Conservation (phyloP, 202 grass and related monocot genomes). For the Panicum hallii region DNA sequence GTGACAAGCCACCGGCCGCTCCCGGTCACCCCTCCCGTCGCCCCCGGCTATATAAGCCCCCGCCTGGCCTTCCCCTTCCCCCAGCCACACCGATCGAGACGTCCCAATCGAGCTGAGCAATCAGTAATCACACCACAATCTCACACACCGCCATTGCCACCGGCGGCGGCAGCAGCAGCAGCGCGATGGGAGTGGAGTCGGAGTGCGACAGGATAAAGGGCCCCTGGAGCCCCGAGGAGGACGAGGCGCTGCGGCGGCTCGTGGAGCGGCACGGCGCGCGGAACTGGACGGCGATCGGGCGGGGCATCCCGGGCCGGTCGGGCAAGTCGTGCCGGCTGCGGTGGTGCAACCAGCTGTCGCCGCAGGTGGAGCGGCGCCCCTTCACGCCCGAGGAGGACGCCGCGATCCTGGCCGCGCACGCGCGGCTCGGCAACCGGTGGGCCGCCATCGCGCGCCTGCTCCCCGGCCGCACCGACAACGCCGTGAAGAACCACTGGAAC, state of each 20-base stretch:
- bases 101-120: slow-evolving; percentile 37
- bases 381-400: slow-evolving; percentile 89
- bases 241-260: slow-evolving; percentile 74
- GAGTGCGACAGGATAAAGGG: slow-evolving; percentile 81
- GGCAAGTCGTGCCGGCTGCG: slow-evolving; percentile 97
- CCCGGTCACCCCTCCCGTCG: slow-evolving; percentile 14
- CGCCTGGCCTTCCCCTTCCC: slow-evolving; percentile 21
- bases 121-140: neutral
- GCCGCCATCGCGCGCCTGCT: slow-evolving; percentile 89
- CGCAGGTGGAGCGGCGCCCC: slow-evolving; percentile 92
- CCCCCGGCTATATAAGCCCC: slow-evolving; percentile 40
- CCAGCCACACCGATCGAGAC: slow-evolving; percentile 46
- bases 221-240: slow-evolving; percentile 95
- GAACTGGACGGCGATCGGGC: slow-evolving; percentile 93
- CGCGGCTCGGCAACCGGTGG: slow-evolving; percentile 84
- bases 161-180: neutral
- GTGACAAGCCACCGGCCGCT: slow-evolving; percentile 38
- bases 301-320: slow-evolving; percentile 77
- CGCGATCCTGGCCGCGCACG: slow-evolving; percentile 77
- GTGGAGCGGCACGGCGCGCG: slow-evolving; percentile 85
- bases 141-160: neutral
- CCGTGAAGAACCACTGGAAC: slow-evolving; percentile 99
- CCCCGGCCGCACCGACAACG: slow-evolving; percentile 91
- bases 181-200: slow-evolving; percentile 46
- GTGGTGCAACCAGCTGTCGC: slow-evolving; percentile 99